phyloP scores from a whole-genome alignment of 768 basidiomycete genomes.

The Gloeophyllum trabeum region DNA sequence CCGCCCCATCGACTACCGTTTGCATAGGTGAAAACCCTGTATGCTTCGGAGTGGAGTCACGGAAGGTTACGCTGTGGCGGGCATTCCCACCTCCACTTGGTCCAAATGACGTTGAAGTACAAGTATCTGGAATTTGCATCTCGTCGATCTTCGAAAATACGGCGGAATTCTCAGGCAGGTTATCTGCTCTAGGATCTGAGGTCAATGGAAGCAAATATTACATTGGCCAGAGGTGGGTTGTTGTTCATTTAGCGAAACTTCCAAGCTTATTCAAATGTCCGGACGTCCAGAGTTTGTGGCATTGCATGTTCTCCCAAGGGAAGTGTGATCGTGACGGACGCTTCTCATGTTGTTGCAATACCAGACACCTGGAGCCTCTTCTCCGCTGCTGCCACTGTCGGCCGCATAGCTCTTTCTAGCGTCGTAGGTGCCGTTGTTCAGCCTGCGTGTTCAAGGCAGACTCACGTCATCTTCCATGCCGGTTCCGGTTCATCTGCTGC shows the following conservation, averaged over 20 bases:
- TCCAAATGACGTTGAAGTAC: constrained; percentile 3
- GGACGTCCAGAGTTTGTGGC: constrained; percentile 4
- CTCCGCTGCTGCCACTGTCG: not conserved
- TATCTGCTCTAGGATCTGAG: not conserved
- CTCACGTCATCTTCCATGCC: not conserved
- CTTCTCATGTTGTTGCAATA: not conserved
- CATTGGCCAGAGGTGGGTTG: not conserved
- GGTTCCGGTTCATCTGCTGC: constrained; percentile 2
- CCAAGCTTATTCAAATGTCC: not conserved
- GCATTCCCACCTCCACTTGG: constrained; percentile 4
- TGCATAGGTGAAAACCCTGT: not conserved
- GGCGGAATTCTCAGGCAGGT: constrained; percentile 3
- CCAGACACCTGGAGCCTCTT: not conserved
- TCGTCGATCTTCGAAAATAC: constrained; percentile 1
- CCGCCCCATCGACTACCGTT: constrained; percentile 2
- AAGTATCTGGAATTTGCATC: not conserved
- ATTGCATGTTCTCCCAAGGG: not conserved
- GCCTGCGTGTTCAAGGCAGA: not conserved
- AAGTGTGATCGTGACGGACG: constrained; percentile 4
- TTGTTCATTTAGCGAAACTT: not conserved
- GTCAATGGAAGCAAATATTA: not conserved
- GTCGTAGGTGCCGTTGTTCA: not conserved
- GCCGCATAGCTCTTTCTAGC: not conserved
- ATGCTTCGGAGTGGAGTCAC: not conserved
- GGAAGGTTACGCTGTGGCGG: constrained; percentile 2